Evolutionary conservation across 352 stramenopile genomes (phyloP), one percentile per base, ranked within the genome.

Genomic region (Hyphochytrium catenoides): DNA sequence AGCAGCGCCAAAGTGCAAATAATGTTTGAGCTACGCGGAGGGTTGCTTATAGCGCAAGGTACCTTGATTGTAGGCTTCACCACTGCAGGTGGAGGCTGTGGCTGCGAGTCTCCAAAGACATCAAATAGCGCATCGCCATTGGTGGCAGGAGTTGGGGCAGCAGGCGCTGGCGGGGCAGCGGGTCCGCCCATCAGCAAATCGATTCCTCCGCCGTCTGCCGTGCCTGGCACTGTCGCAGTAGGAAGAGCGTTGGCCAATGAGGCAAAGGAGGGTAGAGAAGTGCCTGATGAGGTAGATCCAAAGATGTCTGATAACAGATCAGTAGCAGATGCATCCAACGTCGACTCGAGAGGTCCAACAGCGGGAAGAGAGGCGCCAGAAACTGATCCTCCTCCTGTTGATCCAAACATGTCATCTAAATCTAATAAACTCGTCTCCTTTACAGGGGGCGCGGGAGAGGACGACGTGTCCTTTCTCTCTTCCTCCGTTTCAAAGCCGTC

Each of bases 221-320:
- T 26, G 4, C 50, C 50, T 15, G 44, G 24, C 5, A 55, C 31
- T 2, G 30, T 31, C 15, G 44, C 27, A 16, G 24, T 17, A 6
- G 46, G 24, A 26, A 56, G 26, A 26, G n/a, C n/a, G n/a, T n/a
- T n/a, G n/a, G n/a, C n/a, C n/a, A n/a, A n/a, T n/a, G n/a, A n/a
- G n/a, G n/a, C n/a, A n/a, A n/a, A n/a, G n/a, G n/a, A n/a, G n/a
- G n/a, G n/a, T n/a, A n/a, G n/a, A n/a, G n/a, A n/a, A n/a, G n/a
- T n/a, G n/a, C 38, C 26, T 2, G 45, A n/a, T 24, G 57, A 48
- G 11, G 56, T 48, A 7, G 56, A 63, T 0, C 74, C 72, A 47
- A 92, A 92, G 45, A 97, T 84, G 45, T 97, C 86, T 0, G 81
- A 72, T 8, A 97, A 65, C 30, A 98, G 55, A 49, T 96, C 87